Base-by-base conservation (phyloP, 345 rosid species). In the Balakata baccata region DNA sequence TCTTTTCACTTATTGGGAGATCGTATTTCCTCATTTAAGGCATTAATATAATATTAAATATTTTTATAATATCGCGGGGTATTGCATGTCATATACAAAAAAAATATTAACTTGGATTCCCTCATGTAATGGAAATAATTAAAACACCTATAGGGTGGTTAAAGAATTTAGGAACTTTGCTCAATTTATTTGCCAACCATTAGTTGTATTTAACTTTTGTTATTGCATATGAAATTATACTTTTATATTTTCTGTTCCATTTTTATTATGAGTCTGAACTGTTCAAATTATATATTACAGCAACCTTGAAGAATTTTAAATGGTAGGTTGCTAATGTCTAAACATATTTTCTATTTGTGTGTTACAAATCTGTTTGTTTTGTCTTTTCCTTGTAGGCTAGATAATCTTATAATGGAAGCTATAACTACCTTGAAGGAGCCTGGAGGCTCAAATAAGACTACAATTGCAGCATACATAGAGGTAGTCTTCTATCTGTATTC, bases 391-490 rank as follows among this genome's bases (percentile, higher is more conserved):
- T 79, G 49, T 77, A 96, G 98, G 90, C 79, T 96, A 84, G 99
- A 96, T 47, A 87, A 73, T 84, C 98, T 96, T 57, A 87, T 96
- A 75, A 77, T 89, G 90, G 99, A 96, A 74, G 97, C 98, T 51
- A 88, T 96, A 82, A 72, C 85, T 72, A 86, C 77, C 76, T 79
- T 96, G 90, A 91, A 88, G 87, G 99, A 96, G 87, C 89, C 90
- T 70, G 89, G 89, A 58, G 99, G 99, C 74, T 93, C 97, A 13
- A 87, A 93, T 75, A 96, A 93, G 86, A 89, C 97, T 25, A 63
- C 85, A 52, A 93, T 96, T 68, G 93, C 92, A 77, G 78, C 91
- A 66, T 91, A 87, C 83, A 93, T 96, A 75, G 98, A 93, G 99
- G 99, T 93, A 73, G 37, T 66, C 70, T 63, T 61, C 22, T 75